Base-by-base conservation (phyloP, 2,329 filamentous ascomycete species). In the Colletotrichum sansevieriae region DNA sequence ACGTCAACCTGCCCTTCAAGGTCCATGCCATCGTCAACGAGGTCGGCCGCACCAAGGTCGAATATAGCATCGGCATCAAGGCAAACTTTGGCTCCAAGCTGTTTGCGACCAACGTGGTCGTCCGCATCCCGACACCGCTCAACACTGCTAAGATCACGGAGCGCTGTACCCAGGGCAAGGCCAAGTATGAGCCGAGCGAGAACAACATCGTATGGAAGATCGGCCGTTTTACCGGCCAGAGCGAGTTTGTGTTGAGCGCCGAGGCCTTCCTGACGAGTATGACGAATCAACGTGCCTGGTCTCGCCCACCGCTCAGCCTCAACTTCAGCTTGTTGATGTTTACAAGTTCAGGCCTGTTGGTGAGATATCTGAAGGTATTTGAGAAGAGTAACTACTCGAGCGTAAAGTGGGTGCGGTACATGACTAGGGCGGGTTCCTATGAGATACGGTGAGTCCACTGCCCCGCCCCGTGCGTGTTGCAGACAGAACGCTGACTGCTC, bases 161-260 rank as follows among this genome's bases (percentile, higher is more conserved):
- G 81, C 90, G 96, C 57, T 97, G 95, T 70, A 96, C 92, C 1
- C 95, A 98, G 81, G 97, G 96, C 69, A 97, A 98, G 78, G 96
- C 96, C 66, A 98, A 98, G 81, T 99, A 99, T 81, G 97, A 99
- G 81, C 97, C 96, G 0, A 93, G 95, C 72, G 95, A 98, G 78
- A 99, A 99, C 84, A 94, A 95, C 76, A 98, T 99, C 72, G 92
- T 98, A 12, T 99, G 96, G 96, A 98, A 98, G 86, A 98, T 99
- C 73, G 92, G 95, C 12, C 89, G 96, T n/a, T 99, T 99, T 81
- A 96, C 95, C 0, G 96, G 96, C n/a, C 94, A 98, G 81, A 95
- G 92, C 81, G 96, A 99, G 81, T 99, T 92, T 72, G 95, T 99
- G 12, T 85, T 99, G 67, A 97, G 92, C 74, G 96, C 96, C 10